Base-by-base conservation (phyloP, 1,284 basidiomycete species). In the Cryptococcus jaspeensis region DNA sequence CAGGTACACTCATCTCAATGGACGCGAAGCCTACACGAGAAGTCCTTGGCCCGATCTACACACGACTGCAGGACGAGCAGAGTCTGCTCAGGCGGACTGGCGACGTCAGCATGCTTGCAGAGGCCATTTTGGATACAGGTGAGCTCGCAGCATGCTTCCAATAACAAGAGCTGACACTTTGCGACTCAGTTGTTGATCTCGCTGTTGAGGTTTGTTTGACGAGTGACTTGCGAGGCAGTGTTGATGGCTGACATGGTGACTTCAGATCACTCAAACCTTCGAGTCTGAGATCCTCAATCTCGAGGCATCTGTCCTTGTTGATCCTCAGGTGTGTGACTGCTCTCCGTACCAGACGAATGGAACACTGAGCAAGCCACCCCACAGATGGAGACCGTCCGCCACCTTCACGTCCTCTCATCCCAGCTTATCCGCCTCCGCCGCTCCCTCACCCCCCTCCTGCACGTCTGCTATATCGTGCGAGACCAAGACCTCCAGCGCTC, bases 71-170 rank as follows among this genome's bases (percentile, higher is more conserved):
- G 50, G 72, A 76, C 53, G 70, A 73, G 45, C 63, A 69, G 47
- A 73, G 71, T 57, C 57, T 78, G 32, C 60, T 78, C 7, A 63
- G 77, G 39, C 57, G 73, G 32, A 72, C 71, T 3, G 73, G 69
- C 13, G 77, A 78, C 63, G 70, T 71, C 25, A 75, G 74, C 52
- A 77, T 78, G 77, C 65, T 78, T 9, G 66, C 70, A n/a, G 66
- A 78, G 50, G 77, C 74, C 7, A 59, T 78, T 2, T 56, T 78
- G 38, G 77, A 78, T 55, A 67, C 73, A 22, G 65, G 72, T 72
- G 49, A 67, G 73, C 66, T 4, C 15, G 25, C 11, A 3, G 4
- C 5, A 4, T 32, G 28, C 8, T 15, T 5, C 25, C 4, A 16
- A n/a, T 37, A 13, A 6, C 43, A 2, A 18, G 43, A 44, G 20